Evolutionary conservation across 805 yeast genomes (phyloP), one percentile per base, ranked within the genome.

Genomic region (Hanseniaspora jakobsenii): DNA sequence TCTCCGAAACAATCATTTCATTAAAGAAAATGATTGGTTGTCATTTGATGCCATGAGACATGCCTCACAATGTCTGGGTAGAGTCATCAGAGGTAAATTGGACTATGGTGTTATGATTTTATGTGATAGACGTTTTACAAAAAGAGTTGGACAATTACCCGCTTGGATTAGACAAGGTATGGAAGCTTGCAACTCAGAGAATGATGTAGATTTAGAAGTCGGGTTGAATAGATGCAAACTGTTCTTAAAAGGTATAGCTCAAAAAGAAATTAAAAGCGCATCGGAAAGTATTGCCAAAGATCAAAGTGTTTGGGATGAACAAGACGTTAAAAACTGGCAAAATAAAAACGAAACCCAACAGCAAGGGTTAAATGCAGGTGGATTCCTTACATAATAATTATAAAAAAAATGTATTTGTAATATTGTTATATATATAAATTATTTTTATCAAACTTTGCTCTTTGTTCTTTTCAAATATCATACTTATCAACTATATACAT

Each of bases 31-130:
- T 57, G 98, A 91, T 56, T 91, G 91, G 58, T 60, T 91, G 30
- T 87, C 97, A 9, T 91, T 91, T 69, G 99, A 91, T 63, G 99
- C 99, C 12, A 91, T 91, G 98, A 76, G 99, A 58, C 99, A 91
- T 65, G 99, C 97, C 3, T 97, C 99, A 0, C 99, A 91, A 62
- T 91, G 99, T 64, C 65, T 91, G 56, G 99, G 99, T 9, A 77
- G 99, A 58, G 98, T 91, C 44, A 66, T 91, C 50, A 75, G 99
- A 66, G 99, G 99, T 52, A 91, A 91, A 60, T 96, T 91, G 58
- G 99, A 91, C 66, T 91, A 91, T 61, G 99, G 99, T 50, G 81
- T 91, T 53, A 91, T 91, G 99, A 96, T 91, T 34, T 65, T 91
- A 49, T 98, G 98, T 0, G 99, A 91, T 60, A 70, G 95, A 52